Evolutionary conservation across 75 land plant species (phyloP).

Genomic region (Chamaecyparis obtusa): DNA sequence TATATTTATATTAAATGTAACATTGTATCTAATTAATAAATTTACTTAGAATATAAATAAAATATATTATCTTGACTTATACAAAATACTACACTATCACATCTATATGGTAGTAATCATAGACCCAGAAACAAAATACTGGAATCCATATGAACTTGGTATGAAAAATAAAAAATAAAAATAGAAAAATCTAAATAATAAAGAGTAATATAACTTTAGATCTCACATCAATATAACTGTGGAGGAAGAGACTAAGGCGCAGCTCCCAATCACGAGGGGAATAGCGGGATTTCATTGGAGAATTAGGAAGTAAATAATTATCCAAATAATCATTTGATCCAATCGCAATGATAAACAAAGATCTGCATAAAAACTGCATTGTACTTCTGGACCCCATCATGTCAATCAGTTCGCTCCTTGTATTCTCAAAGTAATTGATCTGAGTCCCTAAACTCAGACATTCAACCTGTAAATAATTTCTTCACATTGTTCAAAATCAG

Average conservation of each 20-base stretch:
- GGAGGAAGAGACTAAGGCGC: slow-evolving; percentile 14
- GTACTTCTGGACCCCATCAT: slow-evolving; percentile 13
- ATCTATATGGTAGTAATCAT: no score
- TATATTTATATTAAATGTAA: no score
- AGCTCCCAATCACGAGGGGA: slow-evolving; percentile 7
- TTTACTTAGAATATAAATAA: no score
- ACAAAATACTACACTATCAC: no score
- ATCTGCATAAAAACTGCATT: slow-evolving; percentile 16
- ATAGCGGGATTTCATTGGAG: slow-evolving; percentile 12
- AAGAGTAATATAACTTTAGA: background rate
- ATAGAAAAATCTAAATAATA: no score
- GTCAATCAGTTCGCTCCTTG: slow-evolving; percentile 10
- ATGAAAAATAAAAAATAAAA: no score
- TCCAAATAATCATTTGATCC: slow-evolving; percentile 42
- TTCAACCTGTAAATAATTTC: slow-evolving; percentile 17
- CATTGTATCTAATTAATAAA: no score
- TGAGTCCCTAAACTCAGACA: slow-evolving; percentile 30
- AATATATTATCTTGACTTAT: no score
- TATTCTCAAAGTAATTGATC: slow-evolving; percentile 14
- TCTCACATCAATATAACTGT: slow-evolving; percentile 6
- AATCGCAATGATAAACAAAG: slow-evolving; percentile 23
- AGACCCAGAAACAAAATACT: no score
- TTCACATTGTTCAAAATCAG: no score
- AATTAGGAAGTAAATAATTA: slow-evolving; percentile 34
- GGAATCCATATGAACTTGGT: no score